phyloP scores from a whole-genome alignment of 2,329 filamentous ascomycete species.

The Trichophyton schoenleinii region DNA sequence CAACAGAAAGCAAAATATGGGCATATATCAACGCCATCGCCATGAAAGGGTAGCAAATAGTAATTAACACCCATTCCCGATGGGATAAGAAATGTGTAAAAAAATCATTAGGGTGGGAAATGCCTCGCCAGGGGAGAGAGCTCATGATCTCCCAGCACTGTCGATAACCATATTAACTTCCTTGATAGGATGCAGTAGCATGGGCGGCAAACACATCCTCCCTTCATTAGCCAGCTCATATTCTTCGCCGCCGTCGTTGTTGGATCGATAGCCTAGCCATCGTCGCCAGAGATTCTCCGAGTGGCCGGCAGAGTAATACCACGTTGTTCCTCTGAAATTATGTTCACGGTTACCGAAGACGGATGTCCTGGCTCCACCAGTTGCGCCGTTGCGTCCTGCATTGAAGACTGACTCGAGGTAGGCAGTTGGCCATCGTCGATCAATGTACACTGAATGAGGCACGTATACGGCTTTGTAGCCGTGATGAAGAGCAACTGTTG shows the following conservation, averaged over 20 bases:
- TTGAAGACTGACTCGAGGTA: conserved; percentile 74
- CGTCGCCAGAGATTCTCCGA: conserved; percentile 67
- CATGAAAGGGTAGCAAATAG: not conserved
- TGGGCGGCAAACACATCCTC: conserved; percentile 80
- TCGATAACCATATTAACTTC: conserved; percentile 47
- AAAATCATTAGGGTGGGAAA: not conserved
- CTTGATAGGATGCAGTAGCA: conserved; percentile 84
- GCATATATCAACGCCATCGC: not conserved
- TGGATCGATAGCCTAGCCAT: conserved; percentile 73
- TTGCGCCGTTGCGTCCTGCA: conserved; percentile 59
- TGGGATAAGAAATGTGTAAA: not conserved
- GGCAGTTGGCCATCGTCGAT: conserved; percentile 70
- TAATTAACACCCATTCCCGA: not conserved
- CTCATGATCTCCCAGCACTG: conserved; percentile 1
- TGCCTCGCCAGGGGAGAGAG: not conserved
- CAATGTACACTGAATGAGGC: conserved; percentile 78
- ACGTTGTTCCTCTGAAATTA: conserved; percentile 74
- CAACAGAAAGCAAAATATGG: not conserved
- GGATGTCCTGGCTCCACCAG: conserved; percentile 58
- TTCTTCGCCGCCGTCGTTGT: conserved; percentile 66
- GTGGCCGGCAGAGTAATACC: conserved; percentile 85
- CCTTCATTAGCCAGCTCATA: conserved; percentile 63
- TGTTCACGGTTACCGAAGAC: conserved; percentile 77
- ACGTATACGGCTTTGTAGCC: conserved; percentile 86
- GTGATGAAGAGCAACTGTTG: conserved; percentile 75